phyloP scores from a whole-genome alignment of 192 early-diverging fungal genomes.

The Allomyces macrogynus region DNA sequence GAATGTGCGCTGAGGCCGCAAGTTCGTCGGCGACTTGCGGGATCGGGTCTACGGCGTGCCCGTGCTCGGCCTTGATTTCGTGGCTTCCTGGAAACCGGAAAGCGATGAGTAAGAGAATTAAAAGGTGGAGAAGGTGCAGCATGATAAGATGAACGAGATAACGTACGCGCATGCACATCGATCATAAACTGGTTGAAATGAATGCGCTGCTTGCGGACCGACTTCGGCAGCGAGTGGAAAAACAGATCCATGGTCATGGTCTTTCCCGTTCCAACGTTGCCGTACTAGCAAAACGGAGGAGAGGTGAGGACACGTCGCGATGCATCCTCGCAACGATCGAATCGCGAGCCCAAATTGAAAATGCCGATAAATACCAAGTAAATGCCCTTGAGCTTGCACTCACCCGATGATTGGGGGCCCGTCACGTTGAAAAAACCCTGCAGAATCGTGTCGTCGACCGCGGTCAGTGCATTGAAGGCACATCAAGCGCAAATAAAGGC shows the following conservation, averaged over 20 bases:
- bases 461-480: no score
- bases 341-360: no score
- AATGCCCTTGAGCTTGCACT: no score
- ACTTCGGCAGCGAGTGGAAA: slow-evolving; percentile 50
- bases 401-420: no score
- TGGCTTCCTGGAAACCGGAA: slow-evolving; percentile 12
- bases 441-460: no score
- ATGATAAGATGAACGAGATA: neutral
- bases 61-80: slow-evolving; percentile 7
- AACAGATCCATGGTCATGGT: slow-evolving; percentile 94
- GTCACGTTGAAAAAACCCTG: no score
- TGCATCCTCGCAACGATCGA: no score
- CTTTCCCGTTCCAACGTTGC: slow-evolving; percentile 78
- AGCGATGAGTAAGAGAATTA: no score
- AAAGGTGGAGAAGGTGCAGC: no score
- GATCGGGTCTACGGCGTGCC: slow-evolving; percentile 32
- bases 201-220: slow-evolving; percentile 52
- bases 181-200: slow-evolving; percentile 98
- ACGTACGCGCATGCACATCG: slow-evolving; percentile 48
- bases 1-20: slow-evolving; percentile 54
- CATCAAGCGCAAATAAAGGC: no score
- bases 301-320: no score
- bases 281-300: slow-evolving; percentile 24
- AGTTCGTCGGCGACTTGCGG: slow-evolving; percentile 59
- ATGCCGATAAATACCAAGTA: no score